Percentiles rank a stretch among this genome's conserved stretches.
phyloP scores from a whole-genome alignment of 2,329 filamentous ascomycete species.

The Calonectria honghensis region DNA sequence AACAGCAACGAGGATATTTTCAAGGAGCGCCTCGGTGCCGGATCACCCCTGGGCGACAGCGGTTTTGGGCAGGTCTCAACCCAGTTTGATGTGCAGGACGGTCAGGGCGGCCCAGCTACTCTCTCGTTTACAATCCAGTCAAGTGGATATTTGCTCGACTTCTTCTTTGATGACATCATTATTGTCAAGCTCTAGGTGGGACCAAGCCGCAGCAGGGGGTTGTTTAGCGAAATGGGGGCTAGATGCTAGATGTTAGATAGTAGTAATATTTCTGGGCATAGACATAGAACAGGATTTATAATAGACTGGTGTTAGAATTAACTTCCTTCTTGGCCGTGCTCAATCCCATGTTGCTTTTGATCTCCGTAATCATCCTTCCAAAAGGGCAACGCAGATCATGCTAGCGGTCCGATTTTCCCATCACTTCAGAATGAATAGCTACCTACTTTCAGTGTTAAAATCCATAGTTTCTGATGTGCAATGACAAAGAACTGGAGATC shows the following conservation, averaged over 20 bases:
- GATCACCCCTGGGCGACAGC: background rate
- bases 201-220: background rate
- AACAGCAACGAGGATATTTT: background rate
- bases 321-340: background rate
- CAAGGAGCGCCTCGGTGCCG: background rate
- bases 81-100: background rate
- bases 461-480: no score
- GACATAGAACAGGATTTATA: background rate
- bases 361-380: background rate
- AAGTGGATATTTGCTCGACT: constrained; percentile 7
- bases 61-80: background rate
- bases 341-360: background rate
- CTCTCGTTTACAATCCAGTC: background rate
- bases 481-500: background rate
- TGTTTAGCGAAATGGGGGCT: background rate
- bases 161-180: constrained; percentile 3
- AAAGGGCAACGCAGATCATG: background rate
- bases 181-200: background rate
- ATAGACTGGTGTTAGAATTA: background rate
- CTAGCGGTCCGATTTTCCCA: background rate
- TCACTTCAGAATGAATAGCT: background rate
- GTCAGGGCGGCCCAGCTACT: background rate
- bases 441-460: no score
- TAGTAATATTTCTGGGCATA: background rate
- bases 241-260: background rate